phyloP scores from a whole-genome alignment of 371 early-diverging fungal species.

The Vairimorpha ceranae region DNA sequence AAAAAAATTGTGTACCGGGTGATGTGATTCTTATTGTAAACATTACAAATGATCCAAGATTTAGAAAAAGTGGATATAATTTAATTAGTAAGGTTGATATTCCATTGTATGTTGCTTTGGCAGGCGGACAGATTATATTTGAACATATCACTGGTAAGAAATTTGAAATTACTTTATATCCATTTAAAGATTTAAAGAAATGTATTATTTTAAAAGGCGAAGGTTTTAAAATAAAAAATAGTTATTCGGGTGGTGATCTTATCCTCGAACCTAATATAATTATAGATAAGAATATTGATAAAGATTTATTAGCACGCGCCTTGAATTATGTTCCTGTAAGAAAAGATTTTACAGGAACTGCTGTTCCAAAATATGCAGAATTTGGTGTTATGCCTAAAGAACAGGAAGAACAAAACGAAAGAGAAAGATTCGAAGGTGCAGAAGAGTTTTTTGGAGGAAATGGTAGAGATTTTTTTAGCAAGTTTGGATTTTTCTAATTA shows the following conservation, averaged over 20 bases:
- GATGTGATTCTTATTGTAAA: slow-evolving; percentile 54
- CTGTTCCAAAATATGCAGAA: not conserved
- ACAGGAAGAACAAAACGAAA: slow-evolving; percentile 5
- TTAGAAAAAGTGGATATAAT: slow-evolving; percentile 41
- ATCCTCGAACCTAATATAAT: slow-evolving; percentile 36
- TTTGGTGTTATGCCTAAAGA: slow-evolving; percentile 29
- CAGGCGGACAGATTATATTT: slow-evolving; percentile 46
- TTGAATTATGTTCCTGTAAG: not conserved
- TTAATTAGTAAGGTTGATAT: slow-evolving; percentile 35
- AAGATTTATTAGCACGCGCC: slow-evolving; percentile 18
- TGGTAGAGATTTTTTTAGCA: slow-evolving; percentile 29
- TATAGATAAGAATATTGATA: slow-evolving; percentile 29
- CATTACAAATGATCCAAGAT: slow-evolving; percentile 42
- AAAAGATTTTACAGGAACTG: slow-evolving; percentile 13
- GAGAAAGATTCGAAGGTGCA: not conserved
- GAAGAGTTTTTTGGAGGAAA: slow-evolving; percentile 6
- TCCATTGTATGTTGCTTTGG: slow-evolving; percentile 35
- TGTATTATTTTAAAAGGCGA: slow-evolving; percentile 35
- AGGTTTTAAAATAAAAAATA: slow-evolving; percentile 32
- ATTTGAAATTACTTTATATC: slow-evolving; percentile 33
- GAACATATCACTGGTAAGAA: slow-evolving; percentile 45
- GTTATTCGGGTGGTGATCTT: slow-evolving; percentile 9
- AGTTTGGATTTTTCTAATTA: slow-evolving; percentile 40
- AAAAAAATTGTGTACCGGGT: slow-evolving; percentile 38
- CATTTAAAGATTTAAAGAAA: slow-evolving; percentile 34